A percentile compares a stretch with the other conserved stretches of the same genome.
Conservation (phyloP, 371 early-diverging fungal species). For the Lichtheimia corymbifera region DNA sequence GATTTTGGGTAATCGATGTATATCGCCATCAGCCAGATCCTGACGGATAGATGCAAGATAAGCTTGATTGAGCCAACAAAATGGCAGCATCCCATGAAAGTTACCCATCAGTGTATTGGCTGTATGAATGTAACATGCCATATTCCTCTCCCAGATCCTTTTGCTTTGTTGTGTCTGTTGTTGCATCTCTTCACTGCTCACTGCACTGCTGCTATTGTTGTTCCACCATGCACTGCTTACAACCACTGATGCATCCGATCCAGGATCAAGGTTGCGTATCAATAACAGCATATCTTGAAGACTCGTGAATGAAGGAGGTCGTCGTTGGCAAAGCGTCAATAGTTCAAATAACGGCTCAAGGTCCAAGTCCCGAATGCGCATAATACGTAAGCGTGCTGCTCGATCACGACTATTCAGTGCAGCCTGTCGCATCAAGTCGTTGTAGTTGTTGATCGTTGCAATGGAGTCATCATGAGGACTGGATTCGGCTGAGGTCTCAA, state of each 20-base stretch:
- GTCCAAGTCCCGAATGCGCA: conserved; percentile 1
- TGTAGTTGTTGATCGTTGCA: no score
- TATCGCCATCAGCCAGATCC: background rate
- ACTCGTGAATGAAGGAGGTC: background rate
- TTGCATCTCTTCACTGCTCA: background rate
- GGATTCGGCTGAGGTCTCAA: no score
- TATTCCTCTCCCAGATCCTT: conserved; percentile 4
- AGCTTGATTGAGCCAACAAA: conserved; percentile 12
- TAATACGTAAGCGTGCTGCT: background rate
- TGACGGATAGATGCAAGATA: background rate
- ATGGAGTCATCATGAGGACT: no score
- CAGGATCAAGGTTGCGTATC: background rate
- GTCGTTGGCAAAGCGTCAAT: background rate
- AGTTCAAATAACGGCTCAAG: conserved; percentile 10
- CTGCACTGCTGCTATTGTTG: background rate
- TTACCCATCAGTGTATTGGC: conserved; percentile 11
- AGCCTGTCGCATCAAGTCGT: no score
- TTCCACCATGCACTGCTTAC: no score
- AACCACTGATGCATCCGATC: no score
- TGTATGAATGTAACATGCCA: conserved; percentile 6
- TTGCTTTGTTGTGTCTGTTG: background rate
- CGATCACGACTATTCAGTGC: no score
- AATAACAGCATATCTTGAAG: conserved; percentile 6
- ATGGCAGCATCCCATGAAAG: conserved; percentile 14
- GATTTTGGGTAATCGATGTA: conserved; percentile 3